Percentiles rank a stretch among this genome's conserved stretches.
phyloP scores from a whole-genome alignment of 345 rosid species.

The Pistacia vera region DNA sequence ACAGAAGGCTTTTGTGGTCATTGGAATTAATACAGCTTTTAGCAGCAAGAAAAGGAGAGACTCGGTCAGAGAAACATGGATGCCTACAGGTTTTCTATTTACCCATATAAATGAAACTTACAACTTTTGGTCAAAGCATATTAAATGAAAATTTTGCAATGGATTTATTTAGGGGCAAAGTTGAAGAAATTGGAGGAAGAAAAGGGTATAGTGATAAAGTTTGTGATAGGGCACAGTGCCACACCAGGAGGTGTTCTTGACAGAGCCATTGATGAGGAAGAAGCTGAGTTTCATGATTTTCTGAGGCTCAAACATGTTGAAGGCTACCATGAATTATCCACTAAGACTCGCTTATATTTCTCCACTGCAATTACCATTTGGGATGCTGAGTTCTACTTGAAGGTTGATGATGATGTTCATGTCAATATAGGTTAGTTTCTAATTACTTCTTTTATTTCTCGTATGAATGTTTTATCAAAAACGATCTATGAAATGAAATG shows the following conservation, averaged over 20 bases:
- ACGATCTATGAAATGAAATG: too few species aligned
- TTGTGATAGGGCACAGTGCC: conserved; percentile 90
- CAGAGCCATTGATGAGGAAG: conserved; percentile 72
- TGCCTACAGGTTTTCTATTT: conserved; percentile 58
- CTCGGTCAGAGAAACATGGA: conserved; percentile 78
- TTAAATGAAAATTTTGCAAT: background rate
- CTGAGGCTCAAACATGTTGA: conserved; percentile 81
- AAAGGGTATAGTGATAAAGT: conserved; percentile 77
- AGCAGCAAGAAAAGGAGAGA: conserved; percentile 87
- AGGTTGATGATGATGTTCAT: conserved; percentile 92
- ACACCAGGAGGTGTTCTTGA: conserved; percentile 79
- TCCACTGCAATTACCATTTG: conserved; percentile 74
- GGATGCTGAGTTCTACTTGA: conserved; percentile 84
- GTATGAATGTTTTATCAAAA: too few species aligned
- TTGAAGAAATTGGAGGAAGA: conserved; percentile 72
- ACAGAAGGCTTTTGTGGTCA: conserved; percentile 71
- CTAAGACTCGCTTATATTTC: conserved; percentile 79
- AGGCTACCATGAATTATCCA: conserved; percentile 81
- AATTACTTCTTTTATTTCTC: too few species aligned
- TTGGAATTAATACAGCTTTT: conserved; percentile 91
- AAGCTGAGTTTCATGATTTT: conserved; percentile 65
- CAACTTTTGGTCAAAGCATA: background rate
- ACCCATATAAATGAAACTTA: background rate
- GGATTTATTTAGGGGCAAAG: conserved; percentile 58
- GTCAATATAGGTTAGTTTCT: conserved; percentile 55